These are phyloP conservation scores for Vigna nakashimae DNA, from an alignment of 306 rosid genomes.

Conservation along the genomic window DNA sequence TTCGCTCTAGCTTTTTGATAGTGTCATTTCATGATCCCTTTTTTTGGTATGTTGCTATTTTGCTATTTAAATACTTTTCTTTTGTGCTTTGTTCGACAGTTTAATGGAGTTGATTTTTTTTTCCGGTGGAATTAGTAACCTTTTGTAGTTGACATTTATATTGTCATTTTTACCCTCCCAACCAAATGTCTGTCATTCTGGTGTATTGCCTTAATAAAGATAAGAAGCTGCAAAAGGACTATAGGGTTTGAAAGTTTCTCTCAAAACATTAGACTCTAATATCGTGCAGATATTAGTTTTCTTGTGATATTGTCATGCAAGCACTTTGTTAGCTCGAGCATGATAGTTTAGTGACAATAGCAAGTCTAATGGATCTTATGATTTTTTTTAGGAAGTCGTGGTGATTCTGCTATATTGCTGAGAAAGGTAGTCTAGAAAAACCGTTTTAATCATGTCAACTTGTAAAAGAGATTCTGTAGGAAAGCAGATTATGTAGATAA, in stretches of 20 bases:
- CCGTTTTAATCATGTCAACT: too few species aligned
- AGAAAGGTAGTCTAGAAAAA: too few species aligned
- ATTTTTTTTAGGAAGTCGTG: too few species aligned
- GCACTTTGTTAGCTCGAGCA: too few species aligned
- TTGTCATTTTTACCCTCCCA: background rate
- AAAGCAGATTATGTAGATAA: too few species aligned
- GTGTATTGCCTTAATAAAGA: background rate
- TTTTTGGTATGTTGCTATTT: slow-evolving; percentile 32
- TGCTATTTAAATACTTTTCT: slow-evolving; percentile 26
- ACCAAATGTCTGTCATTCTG: background rate
- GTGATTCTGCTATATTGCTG: too few species aligned
- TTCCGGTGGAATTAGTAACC: background rate
- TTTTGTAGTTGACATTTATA: background rate
- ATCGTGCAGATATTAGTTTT: too few species aligned
- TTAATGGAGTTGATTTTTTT: slow-evolving; percentile 25
- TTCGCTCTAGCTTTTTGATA: slow-evolving; percentile 41
- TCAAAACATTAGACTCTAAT: background rate
- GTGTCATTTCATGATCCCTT: slow-evolving; percentile 19
- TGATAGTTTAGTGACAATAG: too few species aligned
- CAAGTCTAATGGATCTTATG: too few species aligned
- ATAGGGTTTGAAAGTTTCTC: background rate
- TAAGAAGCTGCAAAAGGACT: background rate
- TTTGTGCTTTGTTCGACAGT: slow-evolving; percentile 1
- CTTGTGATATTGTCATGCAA: background rate
- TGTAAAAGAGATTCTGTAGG: too few species aligned